Evolutionary conservation across 495 filamentous ascomycete genomes (phyloP), one percentile per base, ranked within the genome.

Genomic region (Xeromyces bisporus): DNA sequence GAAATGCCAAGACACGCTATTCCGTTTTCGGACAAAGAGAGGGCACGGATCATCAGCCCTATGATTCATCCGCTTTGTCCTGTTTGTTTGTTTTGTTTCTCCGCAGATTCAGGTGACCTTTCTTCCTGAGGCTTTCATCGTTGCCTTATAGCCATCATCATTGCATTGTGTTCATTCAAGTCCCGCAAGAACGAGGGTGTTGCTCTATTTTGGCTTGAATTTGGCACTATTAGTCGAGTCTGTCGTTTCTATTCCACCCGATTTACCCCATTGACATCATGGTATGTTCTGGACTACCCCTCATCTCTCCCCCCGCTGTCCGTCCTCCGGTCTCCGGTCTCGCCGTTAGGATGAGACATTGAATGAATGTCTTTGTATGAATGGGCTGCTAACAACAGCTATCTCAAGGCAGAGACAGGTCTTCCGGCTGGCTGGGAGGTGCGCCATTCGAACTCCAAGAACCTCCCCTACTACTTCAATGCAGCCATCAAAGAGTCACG

Each of bases 391-490:
- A 11, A 27, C 26, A 35, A 14, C 12, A 6, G 11, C 23, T 23
- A 34, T 33, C 2, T 26, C 31, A 32, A 75, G 67, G 53, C 64
- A 41, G 78, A 83, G 26, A 75, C 79, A 41, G 89, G 89, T 47
- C 73, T 97, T 32, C 89, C 89, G 26, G 47, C 69, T 3, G 66
- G 72, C 48, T 94, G 89, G 89, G 85, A 93, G 57, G 82, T 96
- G 46, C 81, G 85, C 43, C 81, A 87, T 58, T 91, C 80, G 50
- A 87, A 92, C 59, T 86, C 81, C 52, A 96, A 93, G 60, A 91
- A 89, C 55, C 79, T 96, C 10, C 89, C 89, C 21, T 97, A 97
- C 62, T 97, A 94, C 59, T 96, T 92, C 77, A 89, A 92, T 56
- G 54, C 77, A 15, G 51, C 51, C 16, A 79, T 79, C 28, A 83